Evolutionary conservation across 2,329 filamentous ascomycete species (phyloP), one percentile per base, ranked within the genome.

Genomic region (Boeremia lycopersici): DNA sequence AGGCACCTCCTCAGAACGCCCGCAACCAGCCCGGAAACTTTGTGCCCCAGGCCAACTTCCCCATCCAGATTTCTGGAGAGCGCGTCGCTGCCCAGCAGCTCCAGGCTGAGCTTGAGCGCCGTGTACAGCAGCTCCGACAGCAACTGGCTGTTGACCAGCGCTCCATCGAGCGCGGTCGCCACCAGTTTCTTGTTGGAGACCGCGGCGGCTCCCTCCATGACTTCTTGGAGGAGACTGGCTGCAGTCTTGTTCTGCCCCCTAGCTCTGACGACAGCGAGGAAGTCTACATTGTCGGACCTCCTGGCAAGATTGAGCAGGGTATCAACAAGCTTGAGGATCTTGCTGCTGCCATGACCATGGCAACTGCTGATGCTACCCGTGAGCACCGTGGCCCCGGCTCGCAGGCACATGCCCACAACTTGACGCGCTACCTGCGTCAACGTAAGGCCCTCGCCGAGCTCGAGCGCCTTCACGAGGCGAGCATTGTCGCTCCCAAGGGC

Each of bases 161-260:
- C 36, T 85, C 89, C 6, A 91, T 98, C 64, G 89, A 93, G 74
- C 88, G 89, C 59, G 91, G 91, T 43, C 87, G 91, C 46, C 95
- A 98, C 74, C 93, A 96, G 74, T 98, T 97, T 80, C 95, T 99
- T 70, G 87, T 96, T 60, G 93, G 93, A 46, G 87, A 93, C 58
- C 85, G 88, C 58, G 92, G 90, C 57, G 84, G 90, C 58, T 87
- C 90, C 15, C 81, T 91, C 30, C 86, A 97, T 53, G 86, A 96
- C 40, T 97, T 99, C 80, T 86, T 97, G 61, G 84, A 87, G 40
- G 86, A 96, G 69, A 98, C 95, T 53, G 93, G 93, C 59, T 99
- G 95, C 76, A 86, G 89, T 38, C 88, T 98, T 56, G 84, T 98
- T 53, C 77, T 98, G 40, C 93, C 88, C 48, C 85, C 91, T 7